Evolutionary conservation across 768 basidiomycete genomes (phyloP).

Genomic region (Mycena olivaceomarginata): DNA sequence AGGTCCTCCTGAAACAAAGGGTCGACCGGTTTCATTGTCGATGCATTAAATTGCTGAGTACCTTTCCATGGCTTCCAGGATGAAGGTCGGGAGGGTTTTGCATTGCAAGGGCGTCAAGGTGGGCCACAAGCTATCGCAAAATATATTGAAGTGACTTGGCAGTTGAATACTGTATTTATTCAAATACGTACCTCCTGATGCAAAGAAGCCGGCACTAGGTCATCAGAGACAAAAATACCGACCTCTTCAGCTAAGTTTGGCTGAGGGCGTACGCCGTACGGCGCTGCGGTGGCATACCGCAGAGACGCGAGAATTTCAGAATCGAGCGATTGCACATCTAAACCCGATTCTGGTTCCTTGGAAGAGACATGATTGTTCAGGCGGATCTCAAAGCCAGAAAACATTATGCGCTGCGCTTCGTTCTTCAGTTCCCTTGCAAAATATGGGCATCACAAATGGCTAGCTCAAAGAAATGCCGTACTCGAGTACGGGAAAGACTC

Average conservation of each 20-base stretch:
- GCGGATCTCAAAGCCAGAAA: not conserved
- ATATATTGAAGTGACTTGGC: not conserved
- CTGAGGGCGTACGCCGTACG: not conserved
- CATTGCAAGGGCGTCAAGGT: not conserved
- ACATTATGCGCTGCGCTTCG: too few relatives aligned
- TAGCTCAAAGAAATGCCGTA: not conserved
- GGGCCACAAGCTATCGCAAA: not conserved
- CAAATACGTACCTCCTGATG: not conserved
- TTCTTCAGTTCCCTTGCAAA: not conserved
- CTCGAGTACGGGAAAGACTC: not conserved
- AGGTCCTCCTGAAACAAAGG: not conserved
- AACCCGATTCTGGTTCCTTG: not conserved
- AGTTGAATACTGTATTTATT: not conserved
- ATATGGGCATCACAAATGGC: not conserved
- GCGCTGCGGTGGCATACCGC: not conserved
- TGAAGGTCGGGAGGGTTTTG: not conserved
- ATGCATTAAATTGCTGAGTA: not conserved
- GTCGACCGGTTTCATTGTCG: too few relatives aligned
- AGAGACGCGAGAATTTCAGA: not conserved
- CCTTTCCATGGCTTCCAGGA: not conserved
- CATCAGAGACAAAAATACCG: not conserved
- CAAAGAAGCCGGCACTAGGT: not conserved
- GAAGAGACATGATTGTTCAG: not conserved
- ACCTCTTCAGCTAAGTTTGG: not conserved
- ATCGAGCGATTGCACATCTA: not conserved